Evolutionary conservation across 2,329 filamentous ascomycete genomes (phyloP), one percentile per base, ranked within the genome.

Genomic region (Cladophialophora chaetospira): DNA sequence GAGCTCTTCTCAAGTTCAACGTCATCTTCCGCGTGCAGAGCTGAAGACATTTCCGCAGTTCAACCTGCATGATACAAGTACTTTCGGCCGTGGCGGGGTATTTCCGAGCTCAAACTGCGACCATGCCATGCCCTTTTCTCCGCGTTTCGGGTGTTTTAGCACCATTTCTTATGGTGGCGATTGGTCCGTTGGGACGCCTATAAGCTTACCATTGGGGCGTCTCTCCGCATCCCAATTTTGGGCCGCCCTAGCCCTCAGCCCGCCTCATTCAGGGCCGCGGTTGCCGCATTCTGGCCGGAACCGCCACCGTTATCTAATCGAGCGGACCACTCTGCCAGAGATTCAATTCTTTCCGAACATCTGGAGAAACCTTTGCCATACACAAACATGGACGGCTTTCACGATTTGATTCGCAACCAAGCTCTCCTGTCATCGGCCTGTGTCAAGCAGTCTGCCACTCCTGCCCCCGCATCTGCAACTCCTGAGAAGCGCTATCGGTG

Each of bases 401-500:
- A 62, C 35, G 60, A 62, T 33, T 48, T 62, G 2, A 54, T 62
- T 35, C 53, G 60, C 6, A 62, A 45, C 23, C 60, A 62, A 28
- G 57, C 57, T 9, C 53, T 62, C 4, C 57, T 62, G 26, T 62
- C 60, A 9, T 59, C 60, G 10, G 60, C 60, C 5, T 59, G 57
- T 5, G 31, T 36, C 8, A 53, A 57, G 29, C 50, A 47, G 21
- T 29, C 53, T 8, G 23, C 40, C 4, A 48, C 49, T 25, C 43
- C 51, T 33, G 21, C 55, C 19, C 11, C 13, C 9, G 11, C 53
- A 2, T 44, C 57, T 2, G 17, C 69, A 46, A 56, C 62, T 51
- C 40, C 69, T 31, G 72, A 70, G 51, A 75, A 76, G 63, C 72
- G 73, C 54, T 75, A 75, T 63, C 71, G 70, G 59, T 78, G 75